Conservation (phyloP, 352 stramenopile genomes). For the Pythium pectinolyticum region DNA sequence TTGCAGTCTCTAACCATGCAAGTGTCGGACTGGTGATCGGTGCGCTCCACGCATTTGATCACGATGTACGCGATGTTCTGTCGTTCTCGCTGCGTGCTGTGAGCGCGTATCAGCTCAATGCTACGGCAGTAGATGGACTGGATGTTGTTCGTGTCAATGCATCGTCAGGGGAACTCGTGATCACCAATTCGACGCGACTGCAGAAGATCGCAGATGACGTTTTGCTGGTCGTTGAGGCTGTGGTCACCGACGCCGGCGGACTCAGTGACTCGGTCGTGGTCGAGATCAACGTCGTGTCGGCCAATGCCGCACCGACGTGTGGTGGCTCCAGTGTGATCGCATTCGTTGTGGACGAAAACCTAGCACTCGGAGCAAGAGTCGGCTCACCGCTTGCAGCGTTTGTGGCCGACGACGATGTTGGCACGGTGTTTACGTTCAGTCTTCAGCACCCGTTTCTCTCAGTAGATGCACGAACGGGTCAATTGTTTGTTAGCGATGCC, state of each 20-base stretch:
- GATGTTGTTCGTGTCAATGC: conserved; percentile 17
- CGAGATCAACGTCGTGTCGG: conserved; percentile 13
- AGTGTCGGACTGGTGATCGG: conserved; percentile 1
- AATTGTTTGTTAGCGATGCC: conserved; percentile 21
- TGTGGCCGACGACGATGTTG: conserved; percentile 24
- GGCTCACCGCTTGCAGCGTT: conserved; percentile 6
- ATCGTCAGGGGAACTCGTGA: conserved; percentile 18
- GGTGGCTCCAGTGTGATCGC: background rate
- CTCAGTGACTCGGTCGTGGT: conserved; percentile 14
- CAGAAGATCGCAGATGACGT: conserved; percentile 17
- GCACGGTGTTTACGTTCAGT: conserved; percentile 29
- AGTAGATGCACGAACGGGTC: conserved; percentile 17
- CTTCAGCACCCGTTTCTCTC: conserved; percentile 28
- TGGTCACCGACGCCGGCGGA: conserved; percentile 16
- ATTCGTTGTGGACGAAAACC: conserved; percentile 25
- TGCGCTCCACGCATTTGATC: conserved; percentile 19
- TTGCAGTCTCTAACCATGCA: conserved; percentile 24
- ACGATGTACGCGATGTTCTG: conserved; percentile 17
- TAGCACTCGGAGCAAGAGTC: conserved; percentile 7
- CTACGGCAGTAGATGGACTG: background rate
- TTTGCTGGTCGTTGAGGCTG: conserved; percentile 7
- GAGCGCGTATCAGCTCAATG: background rate
- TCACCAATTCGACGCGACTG: conserved; percentile 18
- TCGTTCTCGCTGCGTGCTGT: conserved; percentile 11
- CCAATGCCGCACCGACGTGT: conserved; percentile 26